phyloP scores from a whole-genome alignment of 2,329 filamentous ascomycete genomes.

The Biscogniauxia sp. region DNA sequence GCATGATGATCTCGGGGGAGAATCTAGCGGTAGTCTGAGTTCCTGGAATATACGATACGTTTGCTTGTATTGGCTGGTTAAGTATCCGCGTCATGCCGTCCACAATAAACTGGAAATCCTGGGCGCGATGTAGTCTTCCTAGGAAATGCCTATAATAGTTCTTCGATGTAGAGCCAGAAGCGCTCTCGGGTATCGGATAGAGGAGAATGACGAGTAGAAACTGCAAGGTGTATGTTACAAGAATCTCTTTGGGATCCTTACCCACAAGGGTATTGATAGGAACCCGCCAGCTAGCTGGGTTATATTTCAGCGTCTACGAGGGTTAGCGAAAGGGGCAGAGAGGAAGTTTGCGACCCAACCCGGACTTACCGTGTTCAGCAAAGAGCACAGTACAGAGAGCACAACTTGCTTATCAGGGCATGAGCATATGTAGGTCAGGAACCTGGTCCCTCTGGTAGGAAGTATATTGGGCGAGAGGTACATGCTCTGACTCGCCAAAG shows the following conservation, averaged over 20 bases:
- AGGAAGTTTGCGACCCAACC: neutral
- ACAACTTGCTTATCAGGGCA: constrained; percentile 89
- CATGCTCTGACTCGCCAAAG: constrained; percentile 86
- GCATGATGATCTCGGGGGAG: constrained; percentile 92
- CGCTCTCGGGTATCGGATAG: constrained; percentile 81
- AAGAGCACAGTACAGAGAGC: constrained; percentile 83
- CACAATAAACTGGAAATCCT: constrained; percentile 96
- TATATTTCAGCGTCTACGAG: constrained; percentile 85
- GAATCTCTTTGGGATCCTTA: constrained; percentile 83
- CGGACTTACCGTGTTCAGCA: constrained; percentile 80
- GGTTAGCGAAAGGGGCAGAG: neutral
- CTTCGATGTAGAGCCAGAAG: constrained; percentile 64
- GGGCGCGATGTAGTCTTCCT: constrained; percentile 82
- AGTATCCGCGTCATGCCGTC: constrained; percentile 92
- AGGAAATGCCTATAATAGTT: constrained; percentile 95
- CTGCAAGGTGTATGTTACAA: constrained; percentile 90
- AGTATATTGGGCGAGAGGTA: constrained; percentile 80
- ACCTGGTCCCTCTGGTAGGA: constrained; percentile 77
- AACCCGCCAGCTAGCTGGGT: constrained; percentile 88
- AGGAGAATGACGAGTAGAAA: constrained; percentile 81
- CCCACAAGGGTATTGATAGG: constrained; percentile 92
- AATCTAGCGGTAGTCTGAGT: constrained; percentile 78
- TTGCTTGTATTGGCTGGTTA: constrained; percentile 88
- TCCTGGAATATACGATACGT: constrained; percentile 82
- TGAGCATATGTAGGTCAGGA: constrained; percentile 85